A percentile compares a stretch with the other conserved stretches of the same genome.
phyloP scores from a whole-genome alignment of 148 eudicot genomes.

The Oxyria digyna region DNA sequence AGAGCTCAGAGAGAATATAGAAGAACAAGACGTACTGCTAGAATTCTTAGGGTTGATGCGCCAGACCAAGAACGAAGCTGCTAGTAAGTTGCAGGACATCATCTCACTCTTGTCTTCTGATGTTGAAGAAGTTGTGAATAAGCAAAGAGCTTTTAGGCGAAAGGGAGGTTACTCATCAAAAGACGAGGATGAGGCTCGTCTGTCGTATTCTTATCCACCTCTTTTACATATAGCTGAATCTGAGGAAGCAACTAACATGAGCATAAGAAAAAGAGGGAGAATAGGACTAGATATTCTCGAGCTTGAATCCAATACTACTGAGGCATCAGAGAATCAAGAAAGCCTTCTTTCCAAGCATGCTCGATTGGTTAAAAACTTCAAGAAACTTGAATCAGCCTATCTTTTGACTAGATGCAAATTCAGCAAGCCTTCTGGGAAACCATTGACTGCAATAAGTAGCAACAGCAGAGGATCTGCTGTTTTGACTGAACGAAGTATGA shows the following conservation, averaged over 20 bases:
- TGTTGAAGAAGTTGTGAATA: conserved; percentile 55
- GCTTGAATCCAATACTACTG: conserved; percentile 20
- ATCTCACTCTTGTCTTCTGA: conserved; percentile 76
- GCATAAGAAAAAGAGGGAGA: conserved; percentile 35
- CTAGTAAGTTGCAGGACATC: conserved; percentile 49
- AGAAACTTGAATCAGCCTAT: conserved; percentile 85
- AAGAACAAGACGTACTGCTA: conserved; percentile 73
- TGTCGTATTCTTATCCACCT: conserved; percentile 23
- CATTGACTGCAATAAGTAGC: conserved; percentile 36
- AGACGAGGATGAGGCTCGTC: conserved; percentile 16
- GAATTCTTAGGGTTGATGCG: conserved; percentile 58
- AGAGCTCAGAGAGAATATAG: conserved; percentile 72
- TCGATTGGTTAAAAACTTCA: conserved; percentile 65
- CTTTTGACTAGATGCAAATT: conserved; percentile 56
- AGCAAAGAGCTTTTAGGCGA: conserved; percentile 35
- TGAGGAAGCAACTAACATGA: conserved; percentile 28
- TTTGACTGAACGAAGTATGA: conserved; percentile 49
- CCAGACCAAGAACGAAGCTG: conserved; percentile 67
- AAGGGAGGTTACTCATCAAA: conserved; percentile 29
- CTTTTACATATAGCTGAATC: conserved; percentile 15
- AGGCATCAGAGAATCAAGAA: conserved; percentile 27
- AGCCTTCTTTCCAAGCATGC: conserved; percentile 41
- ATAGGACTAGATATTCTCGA: conserved; percentile 16
- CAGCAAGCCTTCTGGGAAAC: conserved; percentile 31
- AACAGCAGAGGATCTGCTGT: conserved; percentile 60